Conservation (phyloP, 2,329 filamentous ascomycete genomes). For the Colletotrichum shisoi region DNA sequence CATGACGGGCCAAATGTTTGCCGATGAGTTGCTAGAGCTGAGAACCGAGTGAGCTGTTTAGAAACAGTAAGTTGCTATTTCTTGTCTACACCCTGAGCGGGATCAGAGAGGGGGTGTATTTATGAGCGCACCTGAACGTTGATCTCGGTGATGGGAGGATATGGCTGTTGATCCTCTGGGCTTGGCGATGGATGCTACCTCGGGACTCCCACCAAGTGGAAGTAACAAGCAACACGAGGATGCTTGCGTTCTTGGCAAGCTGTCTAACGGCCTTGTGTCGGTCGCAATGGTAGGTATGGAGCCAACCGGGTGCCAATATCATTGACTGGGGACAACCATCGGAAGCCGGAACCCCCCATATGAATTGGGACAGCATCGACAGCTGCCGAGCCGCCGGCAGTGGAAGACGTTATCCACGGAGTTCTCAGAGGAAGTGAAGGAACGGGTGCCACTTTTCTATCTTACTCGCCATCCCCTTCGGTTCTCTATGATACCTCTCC, state of each 20-base stretch:
- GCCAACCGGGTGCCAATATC: neutral
- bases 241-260: constrained; percentile 17
- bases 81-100: too few species aligned
- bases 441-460: rapidly evolving
- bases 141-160: neutral
- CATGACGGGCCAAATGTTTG: constrained; percentile 6
- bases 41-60: too few species aligned
- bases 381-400: neutral
- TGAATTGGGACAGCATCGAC: too few species aligned
- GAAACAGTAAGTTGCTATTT: rapidly evolving
- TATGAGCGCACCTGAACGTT: neutral
- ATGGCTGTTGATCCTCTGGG: neutral
- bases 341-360: neutral
- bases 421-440: neutral
- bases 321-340: neutral
- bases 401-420: too few species aligned
- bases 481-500: neutral
- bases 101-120: constrained; percentile 6
- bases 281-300: neutral
- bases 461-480: too few species aligned
- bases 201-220: neutral
- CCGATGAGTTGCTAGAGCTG: too few species aligned
- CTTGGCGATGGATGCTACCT: constrained; percentile 1
- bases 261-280: constrained; percentile 31
- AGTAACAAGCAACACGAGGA: neutral